Evolutionary conservation across 495 filamentous ascomycete species (phyloP).

Genomic region (Baudoinia panamericana): DNA sequence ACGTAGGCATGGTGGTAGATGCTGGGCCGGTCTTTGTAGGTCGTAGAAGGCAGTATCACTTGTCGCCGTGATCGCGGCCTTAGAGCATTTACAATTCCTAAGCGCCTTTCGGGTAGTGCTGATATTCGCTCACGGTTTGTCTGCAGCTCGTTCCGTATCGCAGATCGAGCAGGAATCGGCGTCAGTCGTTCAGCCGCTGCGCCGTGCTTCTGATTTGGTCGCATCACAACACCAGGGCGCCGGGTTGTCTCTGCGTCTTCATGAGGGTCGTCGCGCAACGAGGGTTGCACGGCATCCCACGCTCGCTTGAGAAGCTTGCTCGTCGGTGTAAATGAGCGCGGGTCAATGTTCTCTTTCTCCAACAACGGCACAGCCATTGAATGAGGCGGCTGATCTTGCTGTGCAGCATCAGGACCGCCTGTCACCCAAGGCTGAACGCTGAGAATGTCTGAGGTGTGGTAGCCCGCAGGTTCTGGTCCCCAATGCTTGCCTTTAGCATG

Average conservation of each 20-base stretch:
- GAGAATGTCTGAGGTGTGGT: slow-evolving; percentile 8
- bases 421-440: neutral
- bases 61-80: neutral
- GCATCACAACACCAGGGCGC: neutral
- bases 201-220: neutral
- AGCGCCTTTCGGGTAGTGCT: neutral
- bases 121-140: neutral
- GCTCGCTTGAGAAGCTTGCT: slow-evolving; percentile 1
- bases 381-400: neutral
- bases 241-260: neutral
- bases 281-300: neutral
- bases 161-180: no score
- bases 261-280: neutral
- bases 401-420: neutral
- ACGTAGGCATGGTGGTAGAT: neutral
- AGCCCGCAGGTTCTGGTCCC: neutral
- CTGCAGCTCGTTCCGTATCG: no score
- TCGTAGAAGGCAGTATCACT: neutral
- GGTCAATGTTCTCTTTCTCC: neutral
- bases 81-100: neutral
- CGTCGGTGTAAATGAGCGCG: slow-evolving; percentile 1
- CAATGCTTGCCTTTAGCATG: neutral
- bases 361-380: neutral
- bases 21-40: neutral
- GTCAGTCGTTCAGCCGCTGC: neutral